Base-by-base conservation (phyloP, 768 basidiomycete species). In the Dictyophora rubrovolvata region DNA sequence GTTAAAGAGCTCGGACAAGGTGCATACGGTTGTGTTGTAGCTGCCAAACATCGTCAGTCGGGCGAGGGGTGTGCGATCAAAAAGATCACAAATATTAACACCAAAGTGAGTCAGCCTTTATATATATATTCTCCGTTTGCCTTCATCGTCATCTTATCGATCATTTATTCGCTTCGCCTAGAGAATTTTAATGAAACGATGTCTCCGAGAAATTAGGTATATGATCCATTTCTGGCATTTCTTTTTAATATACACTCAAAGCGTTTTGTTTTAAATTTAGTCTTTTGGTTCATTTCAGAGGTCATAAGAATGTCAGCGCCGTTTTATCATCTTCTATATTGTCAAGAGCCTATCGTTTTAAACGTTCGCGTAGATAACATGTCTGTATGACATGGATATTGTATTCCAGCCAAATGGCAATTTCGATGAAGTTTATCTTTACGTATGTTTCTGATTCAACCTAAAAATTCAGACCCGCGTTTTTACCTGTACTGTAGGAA, bases 1-100 rank as follows among this genome's bases (percentile, higher is more conserved):
- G 90, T 94, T 72, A 98, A 98, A 74, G 94, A 97, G 68, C 88
- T 98, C 55, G 93, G 93, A 33, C 91, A 94, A 71, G 93, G 94
- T 64, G 93, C 93, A 20, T 95, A 96, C 70, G 92, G 93, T 47
- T 93, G 88, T 68, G 91, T 93, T 63, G 86, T 93, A 59, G 81
- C 87, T 23, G 93, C 94, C 0, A 83, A 83, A 64, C 89, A 93
- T 72, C 84, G 83, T 63, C 72, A 84, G 65, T 85, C 89, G 1
- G 89, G 89, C 21, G 90, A 93, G 68, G 88, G 88, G 10, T 92
- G 91, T 64, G 92, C 92, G 65, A 93, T 95, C 75, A 95, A 95
- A 79, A 94, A 94, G 78, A 93, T 93, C 69, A 89, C 90, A 60
- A 92, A 91, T 68, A 93, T 93, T 71, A 90, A 91, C 69, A 90